These are phyloP conservation scores for Erythrophleum fordii DNA, from an alignment of 306 rosid genomes.

Conservation along the genomic window DNA sequence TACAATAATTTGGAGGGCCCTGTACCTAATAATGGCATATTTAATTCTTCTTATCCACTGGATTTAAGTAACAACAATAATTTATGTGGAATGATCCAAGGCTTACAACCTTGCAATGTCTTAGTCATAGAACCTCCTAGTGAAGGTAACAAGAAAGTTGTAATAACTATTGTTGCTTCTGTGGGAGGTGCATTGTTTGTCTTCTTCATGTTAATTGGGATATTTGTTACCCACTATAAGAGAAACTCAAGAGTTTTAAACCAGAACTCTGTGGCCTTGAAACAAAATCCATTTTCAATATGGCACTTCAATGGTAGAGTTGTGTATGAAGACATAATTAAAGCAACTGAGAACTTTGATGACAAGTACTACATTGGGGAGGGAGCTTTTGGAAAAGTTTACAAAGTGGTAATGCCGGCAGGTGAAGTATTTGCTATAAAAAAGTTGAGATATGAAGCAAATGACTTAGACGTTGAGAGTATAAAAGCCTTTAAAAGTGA, in stretches of 20 bases:
- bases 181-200: slow-evolving; percentile 39
- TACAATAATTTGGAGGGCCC: slow-evolving; percentile 27
- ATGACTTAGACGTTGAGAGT: no score
- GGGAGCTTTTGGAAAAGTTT: no score
- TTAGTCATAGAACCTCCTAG: not conserved
- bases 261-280: not conserved
- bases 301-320: no score
- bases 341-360: slow-evolving; percentile 42
- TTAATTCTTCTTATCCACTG: slow-evolving; percentile 35
- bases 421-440: slow-evolving; percentile 36
- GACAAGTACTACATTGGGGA: no score
- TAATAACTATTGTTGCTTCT: slow-evolving; percentile 38
- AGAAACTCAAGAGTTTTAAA: slow-evolving; percentile 23
- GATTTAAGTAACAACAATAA: slow-evolving; percentile 51
- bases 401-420: no score
- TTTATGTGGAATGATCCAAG: slow-evolving; percentile 44
- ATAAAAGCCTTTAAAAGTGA: no score
- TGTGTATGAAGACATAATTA: no score
- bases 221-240: slow-evolving; percentile 20
- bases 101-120: slow-evolving; percentile 41
- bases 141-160: slow-evolving; percentile 33
- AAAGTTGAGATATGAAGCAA: no score
- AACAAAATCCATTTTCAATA: not conserved
- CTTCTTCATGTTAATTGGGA: slow-evolving; percentile 24
- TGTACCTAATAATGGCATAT: slow-evolving; percentile 48